phyloP scores from a whole-genome alignment of 78 protist genomes.

The Protostelium mycophagum region DNA sequence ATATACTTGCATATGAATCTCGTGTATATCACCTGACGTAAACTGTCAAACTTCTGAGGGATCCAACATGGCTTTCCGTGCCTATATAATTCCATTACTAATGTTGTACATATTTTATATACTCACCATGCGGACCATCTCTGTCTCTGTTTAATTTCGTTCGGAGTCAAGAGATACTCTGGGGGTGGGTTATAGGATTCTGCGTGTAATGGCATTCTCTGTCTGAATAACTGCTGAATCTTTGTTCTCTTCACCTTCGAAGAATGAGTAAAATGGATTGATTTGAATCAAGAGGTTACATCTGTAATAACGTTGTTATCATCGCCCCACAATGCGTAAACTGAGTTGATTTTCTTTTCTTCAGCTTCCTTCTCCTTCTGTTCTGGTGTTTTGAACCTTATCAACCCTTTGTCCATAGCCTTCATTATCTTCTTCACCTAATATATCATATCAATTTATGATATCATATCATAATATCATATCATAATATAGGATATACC shows the following conservation, averaged over 20 bases:
- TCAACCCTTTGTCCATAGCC: conserved; percentile 50
- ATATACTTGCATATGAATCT: too few species aligned
- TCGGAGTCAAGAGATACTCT: conserved; percentile 80
- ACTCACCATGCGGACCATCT: not conserved
- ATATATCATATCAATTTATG: not conserved
- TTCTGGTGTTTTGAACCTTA: not conserved
- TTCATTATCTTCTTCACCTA: conserved; percentile 49
- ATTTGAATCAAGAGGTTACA: not conserved
- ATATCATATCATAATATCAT: too few species aligned
- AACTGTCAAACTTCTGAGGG: conserved; percentile 61
- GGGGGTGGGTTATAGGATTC: conserved; percentile 96
- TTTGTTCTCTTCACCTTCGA: not conserved
- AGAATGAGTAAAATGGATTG: not conserved
- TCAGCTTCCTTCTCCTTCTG: not conserved
- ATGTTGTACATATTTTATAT: not conserved
- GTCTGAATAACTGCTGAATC: conserved; percentile 44
- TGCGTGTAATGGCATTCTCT: conserved; percentile 63
- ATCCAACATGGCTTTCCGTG: conserved; percentile 44
- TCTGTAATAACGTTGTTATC: conserved; percentile 24
- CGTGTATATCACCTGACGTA: conserved; percentile 44
- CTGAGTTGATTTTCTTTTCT: not conserved
- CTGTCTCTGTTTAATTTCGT: conserved; percentile 32
- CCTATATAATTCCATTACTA: conserved; percentile 53
- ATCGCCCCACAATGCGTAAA: conserved; percentile 53
- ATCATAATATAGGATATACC: too few species aligned